Conservation (phyloP, 2,329 filamentous ascomycete species). For the Rutstroemia sp. region DNA sequence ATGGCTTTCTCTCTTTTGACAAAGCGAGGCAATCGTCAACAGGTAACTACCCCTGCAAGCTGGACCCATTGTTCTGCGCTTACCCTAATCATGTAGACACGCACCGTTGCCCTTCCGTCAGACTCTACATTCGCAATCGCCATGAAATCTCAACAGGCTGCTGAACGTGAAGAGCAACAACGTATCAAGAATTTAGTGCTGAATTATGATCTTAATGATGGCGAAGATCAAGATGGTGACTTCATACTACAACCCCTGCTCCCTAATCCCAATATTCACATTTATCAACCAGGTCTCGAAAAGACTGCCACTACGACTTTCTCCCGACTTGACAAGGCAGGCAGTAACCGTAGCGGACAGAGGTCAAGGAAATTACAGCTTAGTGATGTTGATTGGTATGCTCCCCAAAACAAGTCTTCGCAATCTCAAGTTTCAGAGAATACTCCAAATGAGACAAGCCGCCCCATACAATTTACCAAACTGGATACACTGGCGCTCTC, state of each 20-base stretch:
- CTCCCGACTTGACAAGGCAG: conserved; percentile 30
- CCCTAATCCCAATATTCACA: conserved; percentile 45
- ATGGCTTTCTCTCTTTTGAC: conserved; percentile 97
- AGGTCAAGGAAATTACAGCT: conserved; percentile 86
- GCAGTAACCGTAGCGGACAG: conserved; percentile 54
- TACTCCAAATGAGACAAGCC: background rate
- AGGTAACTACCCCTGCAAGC: conserved; percentile 45
- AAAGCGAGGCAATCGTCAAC: conserved; percentile 91
- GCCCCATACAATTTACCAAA: background rate
- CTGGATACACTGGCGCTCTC: background rate
- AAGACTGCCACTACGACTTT: conserved; percentile 36
- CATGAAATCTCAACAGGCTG: conserved; percentile 92
- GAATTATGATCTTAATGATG: conserved; percentile 89
- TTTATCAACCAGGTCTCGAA: conserved; percentile 48
- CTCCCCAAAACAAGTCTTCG: conserved; percentile 19
- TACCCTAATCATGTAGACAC: conserved; percentile 51
- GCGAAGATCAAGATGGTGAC: conserved; percentile 73
- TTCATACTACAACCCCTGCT: conserved; percentile 35
- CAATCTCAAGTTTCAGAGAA: conserved; percentile 14
- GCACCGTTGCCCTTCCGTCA: conserved; percentile 80
- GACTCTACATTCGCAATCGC: conserved; percentile 93
- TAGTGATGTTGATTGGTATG: conserved; percentile 96
- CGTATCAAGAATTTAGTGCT: conserved; percentile 96
- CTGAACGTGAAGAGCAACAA: conserved; percentile 92
- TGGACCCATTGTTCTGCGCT: conserved; percentile 5